Conservation (phyloP, 768 basidiomycete species). For the Zangia roseola region DNA sequence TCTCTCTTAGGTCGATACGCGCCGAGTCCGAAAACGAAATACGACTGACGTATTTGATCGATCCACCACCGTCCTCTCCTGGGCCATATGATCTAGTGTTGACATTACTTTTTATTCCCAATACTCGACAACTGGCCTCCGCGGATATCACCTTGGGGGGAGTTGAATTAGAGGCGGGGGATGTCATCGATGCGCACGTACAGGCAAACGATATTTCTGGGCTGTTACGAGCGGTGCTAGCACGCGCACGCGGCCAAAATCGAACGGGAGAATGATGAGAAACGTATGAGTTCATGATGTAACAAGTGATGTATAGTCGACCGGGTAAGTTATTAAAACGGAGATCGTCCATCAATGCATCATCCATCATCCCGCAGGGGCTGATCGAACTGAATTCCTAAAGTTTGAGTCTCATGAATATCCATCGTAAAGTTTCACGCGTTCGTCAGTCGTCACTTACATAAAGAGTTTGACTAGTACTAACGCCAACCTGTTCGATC, state of each 20-base stretch:
- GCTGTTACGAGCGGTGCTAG: slow-evolving; percentile 58
- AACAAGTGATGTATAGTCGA: too few species aligned
- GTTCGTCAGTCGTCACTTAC: too few species aligned
- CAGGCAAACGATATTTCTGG: slow-evolving; percentile 66
- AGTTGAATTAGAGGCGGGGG: slow-evolving; percentile 52
- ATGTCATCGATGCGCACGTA: slow-evolving; percentile 60
- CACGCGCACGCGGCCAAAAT: slow-evolving; percentile 35
- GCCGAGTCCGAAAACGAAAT: slow-evolving; percentile 75
- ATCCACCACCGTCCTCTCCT: slow-evolving; percentile 25
- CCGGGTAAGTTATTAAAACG: too few species aligned
- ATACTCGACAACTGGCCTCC: slow-evolving; percentile 62
- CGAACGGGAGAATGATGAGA: not conserved
- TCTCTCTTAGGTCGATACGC: slow-evolving; percentile 57
- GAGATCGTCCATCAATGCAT: too few species aligned
- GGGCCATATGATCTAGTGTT: slow-evolving; percentile 43
- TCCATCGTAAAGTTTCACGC: too few species aligned
- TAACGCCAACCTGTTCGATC: too few species aligned
- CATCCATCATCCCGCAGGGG: too few species aligned
- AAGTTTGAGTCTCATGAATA: too few species aligned
- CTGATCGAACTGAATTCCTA: too few species aligned
- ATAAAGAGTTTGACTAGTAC: too few species aligned
- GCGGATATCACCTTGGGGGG: slow-evolving; percentile 56
- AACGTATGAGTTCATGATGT: too few species aligned
- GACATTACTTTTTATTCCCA: slow-evolving; percentile 65
- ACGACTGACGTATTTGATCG: slow-evolving; percentile 61